Percentiles rank a stretch among this genome's conserved stretches.
Conservation (phyloP, 371 early-diverging fungal species). For the Zychaea mexicana region DNA sequence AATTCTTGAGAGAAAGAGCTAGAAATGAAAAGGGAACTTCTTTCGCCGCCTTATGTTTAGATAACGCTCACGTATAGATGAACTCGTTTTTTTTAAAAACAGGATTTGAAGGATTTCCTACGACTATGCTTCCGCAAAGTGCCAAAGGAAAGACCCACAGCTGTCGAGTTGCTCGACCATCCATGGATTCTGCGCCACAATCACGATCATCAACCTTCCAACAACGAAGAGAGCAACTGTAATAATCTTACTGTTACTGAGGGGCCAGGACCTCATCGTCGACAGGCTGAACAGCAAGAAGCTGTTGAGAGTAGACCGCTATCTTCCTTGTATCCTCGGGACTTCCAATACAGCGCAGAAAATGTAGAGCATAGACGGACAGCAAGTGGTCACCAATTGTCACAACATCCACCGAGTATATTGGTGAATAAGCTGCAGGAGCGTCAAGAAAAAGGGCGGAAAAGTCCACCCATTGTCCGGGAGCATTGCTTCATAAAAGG, state of each 20-base stretch:
- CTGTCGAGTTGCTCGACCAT: slow-evolving; percentile 66
- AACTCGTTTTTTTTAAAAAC: too few species aligned
- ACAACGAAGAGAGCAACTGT: too few species aligned
- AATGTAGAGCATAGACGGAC: neutral
- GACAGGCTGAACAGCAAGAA: too few species aligned
- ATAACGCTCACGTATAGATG: too few species aligned
- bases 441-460: slow-evolving; percentile 10
- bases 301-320: neutral
- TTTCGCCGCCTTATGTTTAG: too few species aligned
- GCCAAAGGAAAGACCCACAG: slow-evolving; percentile 65
- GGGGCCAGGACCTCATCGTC: too few species aligned
- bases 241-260: too few species aligned
- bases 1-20: too few species aligned
- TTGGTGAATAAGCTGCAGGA: slow-evolving; percentile 23
- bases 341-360: neutral
- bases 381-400: neutral
- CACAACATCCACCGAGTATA: slow-evolving; percentile 7
- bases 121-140: slow-evolving; percentile 75
- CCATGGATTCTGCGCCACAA: slow-evolving; percentile 58
- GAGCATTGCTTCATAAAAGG: slow-evolving; percentile 43
- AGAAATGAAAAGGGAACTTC: neutral
- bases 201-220: slow-evolving; percentile 2
- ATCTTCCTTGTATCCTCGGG: neutral
- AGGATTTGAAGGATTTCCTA: slow-evolving; percentile 73
- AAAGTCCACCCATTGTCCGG: slow-evolving; percentile 7